Percentiles rank a stretch among this genome's conserved stretches.
These are phyloP conservation scores for Microbotryum scabiosae DNA, from an alignment of 1,284 basidiomycete genomes.

Conservation along the genomic window DNA sequence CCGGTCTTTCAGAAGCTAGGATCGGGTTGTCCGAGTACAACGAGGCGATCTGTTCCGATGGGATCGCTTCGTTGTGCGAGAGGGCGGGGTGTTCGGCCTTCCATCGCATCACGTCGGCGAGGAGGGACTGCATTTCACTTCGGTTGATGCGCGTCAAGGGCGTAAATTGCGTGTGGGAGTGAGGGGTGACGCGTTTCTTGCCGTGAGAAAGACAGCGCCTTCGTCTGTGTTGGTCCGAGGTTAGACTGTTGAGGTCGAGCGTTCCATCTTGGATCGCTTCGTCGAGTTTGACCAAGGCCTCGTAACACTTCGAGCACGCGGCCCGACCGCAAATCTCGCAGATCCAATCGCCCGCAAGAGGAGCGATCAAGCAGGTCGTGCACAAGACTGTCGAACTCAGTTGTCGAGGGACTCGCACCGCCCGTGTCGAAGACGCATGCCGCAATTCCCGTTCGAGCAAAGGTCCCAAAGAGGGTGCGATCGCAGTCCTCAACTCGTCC, in stretches of 20 bases:
- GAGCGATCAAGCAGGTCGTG: constrained; percentile 51
- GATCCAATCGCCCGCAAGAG: constrained; percentile 82
- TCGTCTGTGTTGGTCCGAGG: constrained; percentile 11
- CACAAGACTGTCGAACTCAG: constrained; percentile 45
- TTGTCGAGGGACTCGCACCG: constrained; percentile 65
- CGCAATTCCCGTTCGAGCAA: constrained; percentile 59
- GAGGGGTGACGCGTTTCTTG: constrained; percentile 17
- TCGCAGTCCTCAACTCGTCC: constrained; percentile 44
- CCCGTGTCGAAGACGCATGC: constrained; percentile 54
- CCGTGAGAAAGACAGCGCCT: constrained; percentile 15
- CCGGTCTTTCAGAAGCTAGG: constrained; percentile 1
- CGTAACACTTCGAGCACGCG: constrained; percentile 73
- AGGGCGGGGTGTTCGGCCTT: constrained; percentile 1
- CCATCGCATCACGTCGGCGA: constrained; percentile 3
- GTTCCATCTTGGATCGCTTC: too few relatives aligned
- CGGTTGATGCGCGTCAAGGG: constrained; percentile 5
- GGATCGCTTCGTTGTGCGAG: background rate
- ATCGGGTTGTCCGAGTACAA: constrained; percentile 5
- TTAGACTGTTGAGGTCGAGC: background rate
- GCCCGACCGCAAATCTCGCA: constrained; percentile 81
- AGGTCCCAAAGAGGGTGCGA: constrained; percentile 61
- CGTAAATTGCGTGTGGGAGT: constrained; percentile 4
- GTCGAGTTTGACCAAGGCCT: constrained; percentile 47
- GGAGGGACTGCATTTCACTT: constrained; percentile 4
- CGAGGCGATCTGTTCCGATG: constrained; percentile 4